Base-by-base conservation (phyloP, 2,329 filamentous ascomycete genomes). In the Pseudogymnoascus verrucosus region DNA sequence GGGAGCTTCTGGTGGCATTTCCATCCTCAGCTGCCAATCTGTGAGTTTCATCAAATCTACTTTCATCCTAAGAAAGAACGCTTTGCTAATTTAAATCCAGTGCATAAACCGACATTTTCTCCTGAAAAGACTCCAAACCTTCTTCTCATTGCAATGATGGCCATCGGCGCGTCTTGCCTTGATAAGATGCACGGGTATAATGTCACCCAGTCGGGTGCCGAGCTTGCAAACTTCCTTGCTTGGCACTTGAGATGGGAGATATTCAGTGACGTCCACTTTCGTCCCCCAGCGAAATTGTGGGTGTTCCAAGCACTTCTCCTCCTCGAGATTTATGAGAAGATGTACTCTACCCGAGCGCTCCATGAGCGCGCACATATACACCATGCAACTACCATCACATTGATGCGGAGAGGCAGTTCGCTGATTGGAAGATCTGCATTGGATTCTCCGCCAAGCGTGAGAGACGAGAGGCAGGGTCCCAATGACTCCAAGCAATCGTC, bases 311-410 rank as follows among this genome's bases (percentile, higher is more conserved):
- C 93, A 1, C 78, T 98, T 61, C 80, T 98, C 4, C 81, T 98
- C 4, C 81, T 98, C 11, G 95, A 99, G 74, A 79, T 96, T 0
- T 98, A 96, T 71, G 95, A 99, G 78, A 99, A 99, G 80, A 95
- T 96, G 89, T 98, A 93, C 74, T 95, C 92, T 40, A 96, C 93
- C 0, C 84, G 93, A 67, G 88, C 91, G 64, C 79, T 98, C 34
- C 95, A 99, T 75, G 95, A 99, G 76, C 84, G 95, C 68, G 93
- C 93, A 1, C 93, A 98, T 70, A 96, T 98, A 54, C 93, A 98
- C 71, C 95, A 99, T 73, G 93, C 93, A 12, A 97, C 93, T 0
- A 97, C 93, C 0, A 86, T 99, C 67, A 96, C 93, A 0, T 79
- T 98, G 65, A 98, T 99, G 93, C 88, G 95, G 37, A 85, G 95